phyloP scores from a whole-genome alignment of 495 filamentous ascomycete genomes.

The Aspergillus cavernicola region DNA sequence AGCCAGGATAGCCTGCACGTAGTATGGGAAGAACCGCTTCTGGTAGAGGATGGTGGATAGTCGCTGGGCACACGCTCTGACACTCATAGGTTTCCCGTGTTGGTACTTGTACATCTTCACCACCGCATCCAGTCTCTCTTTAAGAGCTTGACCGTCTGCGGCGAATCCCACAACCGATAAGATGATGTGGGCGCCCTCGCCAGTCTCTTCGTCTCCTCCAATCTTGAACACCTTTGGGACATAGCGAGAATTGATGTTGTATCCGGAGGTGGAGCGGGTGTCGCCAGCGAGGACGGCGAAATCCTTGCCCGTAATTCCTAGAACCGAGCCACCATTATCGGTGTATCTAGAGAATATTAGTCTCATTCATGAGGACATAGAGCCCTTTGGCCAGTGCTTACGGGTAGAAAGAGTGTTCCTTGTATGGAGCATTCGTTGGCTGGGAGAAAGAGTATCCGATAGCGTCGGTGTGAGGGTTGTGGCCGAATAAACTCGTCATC shows the following conservation, averaged over 20 bases:
- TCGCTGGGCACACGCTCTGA: slow-evolving; percentile 88
- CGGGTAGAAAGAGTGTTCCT: slow-evolving; percentile 92
- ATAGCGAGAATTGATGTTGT: slow-evolving; percentile 97
- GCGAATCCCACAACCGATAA: slow-evolving; percentile 94
- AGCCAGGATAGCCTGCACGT: slow-evolving; percentile 86
- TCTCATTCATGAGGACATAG: slow-evolving; percentile 2
- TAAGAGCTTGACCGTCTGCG: slow-evolving; percentile 85
- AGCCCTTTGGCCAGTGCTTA: slow-evolving; percentile 40
- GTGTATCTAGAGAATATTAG: slow-evolving; percentile 64
- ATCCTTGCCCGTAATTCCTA: slow-evolving; percentile 89
- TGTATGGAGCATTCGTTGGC: slow-evolving; percentile 45
- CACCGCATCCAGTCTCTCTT: slow-evolving; percentile 82
- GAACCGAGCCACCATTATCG: slow-evolving; percentile 94
- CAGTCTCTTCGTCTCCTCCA: slow-evolving; percentile 79
- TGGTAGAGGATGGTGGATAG: slow-evolving; percentile 90
- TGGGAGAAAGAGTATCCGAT: slow-evolving; percentile 61
- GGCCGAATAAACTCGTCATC: slow-evolving; percentile 47
- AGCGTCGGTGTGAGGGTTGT: slow-evolving; percentile 39
- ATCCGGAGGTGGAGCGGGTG: slow-evolving; percentile 88
- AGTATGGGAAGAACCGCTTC: slow-evolving; percentile 99
- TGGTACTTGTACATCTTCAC: slow-evolving; percentile 98
- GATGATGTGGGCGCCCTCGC: slow-evolving; percentile 77
- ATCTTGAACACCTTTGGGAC: slow-evolving; percentile 95
- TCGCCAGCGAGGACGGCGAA: slow-evolving; percentile 96
- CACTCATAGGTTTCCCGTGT: slow-evolving; percentile 88